These are phyloP conservation scores for Meredithiella fracta DNA, from an alignment of 2,329 filamentous ascomycete genomes.

Conservation along the genomic window DNA sequence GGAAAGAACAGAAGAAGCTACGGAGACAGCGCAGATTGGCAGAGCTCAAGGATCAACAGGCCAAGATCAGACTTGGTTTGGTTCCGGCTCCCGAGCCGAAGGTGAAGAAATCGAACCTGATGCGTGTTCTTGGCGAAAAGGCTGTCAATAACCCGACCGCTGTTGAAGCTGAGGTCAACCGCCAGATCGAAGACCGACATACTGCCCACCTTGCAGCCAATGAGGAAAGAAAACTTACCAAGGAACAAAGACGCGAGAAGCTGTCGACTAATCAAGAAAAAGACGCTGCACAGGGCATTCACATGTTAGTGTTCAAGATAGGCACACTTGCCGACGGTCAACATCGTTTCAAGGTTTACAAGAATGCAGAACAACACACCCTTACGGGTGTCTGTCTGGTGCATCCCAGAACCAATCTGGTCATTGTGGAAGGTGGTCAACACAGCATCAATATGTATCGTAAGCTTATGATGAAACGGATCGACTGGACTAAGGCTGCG, in stretches of 20 bases:
- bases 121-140: conserved; percentile 80
- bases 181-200: conserved; percentile 76
- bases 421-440: conserved; percentile 81
- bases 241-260: conserved; percentile 77
- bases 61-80: conserved; percentile 82
- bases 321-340: conserved; percentile 79
- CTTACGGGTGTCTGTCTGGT: conserved; percentile 85
- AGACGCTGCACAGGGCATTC: conserved; percentile 74
- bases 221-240: conserved; percentile 71
- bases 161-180: conserved; percentile 84
- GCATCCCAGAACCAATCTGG: conserved; percentile 73
- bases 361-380: conserved; percentile 77
- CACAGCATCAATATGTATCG: conserved; percentile 73
- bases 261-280: conserved; percentile 66
- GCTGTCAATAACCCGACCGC: conserved; percentile 91
- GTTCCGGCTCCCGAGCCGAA: conserved; percentile 85
- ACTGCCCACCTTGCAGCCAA: conserved; percentile 64
- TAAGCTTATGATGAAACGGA: conserved; percentile 83
- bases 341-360: conserved; percentile 81
- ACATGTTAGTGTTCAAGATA: conserved; percentile 77
- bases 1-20: conserved; percentile 79
- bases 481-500: conserved; percentile 86
- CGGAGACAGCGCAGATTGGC: conserved; percentile 81
- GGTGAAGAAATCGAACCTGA: conserved; percentile 92
- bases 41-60: conserved; percentile 88